Percentiles rank a stretch among this genome's conserved stretches.
These are phyloP conservation scores for Neurospora sp. DNA, from an alignment of 2,329 filamentous ascomycete species.

Conservation along the genomic window DNA sequence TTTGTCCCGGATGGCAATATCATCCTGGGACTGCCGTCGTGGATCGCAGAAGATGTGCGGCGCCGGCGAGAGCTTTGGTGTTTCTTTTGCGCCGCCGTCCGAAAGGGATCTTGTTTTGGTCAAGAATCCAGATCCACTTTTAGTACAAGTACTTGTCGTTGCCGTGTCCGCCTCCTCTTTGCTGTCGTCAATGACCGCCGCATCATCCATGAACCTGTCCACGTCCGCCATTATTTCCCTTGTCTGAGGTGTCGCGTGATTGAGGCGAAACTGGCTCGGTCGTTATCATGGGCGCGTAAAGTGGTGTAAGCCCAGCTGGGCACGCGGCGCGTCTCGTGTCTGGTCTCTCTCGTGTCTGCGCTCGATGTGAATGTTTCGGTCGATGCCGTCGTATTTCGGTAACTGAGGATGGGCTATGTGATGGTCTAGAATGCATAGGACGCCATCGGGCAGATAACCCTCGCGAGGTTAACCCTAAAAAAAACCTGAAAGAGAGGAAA, in stretches of 20 bases:
- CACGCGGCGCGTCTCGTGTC: not conserved
- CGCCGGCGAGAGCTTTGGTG: constrained; percentile 49
- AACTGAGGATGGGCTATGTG: not conserved
- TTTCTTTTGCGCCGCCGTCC: constrained; percentile 41
- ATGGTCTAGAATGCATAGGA: not conserved
- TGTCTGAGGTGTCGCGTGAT: not conserved
- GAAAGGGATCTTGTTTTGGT: constrained; percentile 55
- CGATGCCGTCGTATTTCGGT: not conserved
- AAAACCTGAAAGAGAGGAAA: not conserved
- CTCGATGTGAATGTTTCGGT: not conserved
- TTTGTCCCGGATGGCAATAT: constrained; percentile 44
- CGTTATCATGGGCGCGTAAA: not conserved
- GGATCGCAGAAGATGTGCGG: constrained; percentile 46
- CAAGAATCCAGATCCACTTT: constrained; percentile 11
- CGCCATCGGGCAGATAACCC: not conserved
- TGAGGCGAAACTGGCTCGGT: not conserved
- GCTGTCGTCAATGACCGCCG: not conserved
- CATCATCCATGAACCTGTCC: not conserved
- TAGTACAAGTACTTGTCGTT: no score
- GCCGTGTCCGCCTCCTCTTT: not conserved
- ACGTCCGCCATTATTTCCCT: not conserved
- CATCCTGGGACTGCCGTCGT: constrained; percentile 54
- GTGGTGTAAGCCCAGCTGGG: not conserved
- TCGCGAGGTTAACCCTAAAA: not conserved
- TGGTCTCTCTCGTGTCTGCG: not conserved